Base-by-base conservation (phyloP, 768 basidiomycete genomes). In the Lyophyllum shimeji region DNA sequence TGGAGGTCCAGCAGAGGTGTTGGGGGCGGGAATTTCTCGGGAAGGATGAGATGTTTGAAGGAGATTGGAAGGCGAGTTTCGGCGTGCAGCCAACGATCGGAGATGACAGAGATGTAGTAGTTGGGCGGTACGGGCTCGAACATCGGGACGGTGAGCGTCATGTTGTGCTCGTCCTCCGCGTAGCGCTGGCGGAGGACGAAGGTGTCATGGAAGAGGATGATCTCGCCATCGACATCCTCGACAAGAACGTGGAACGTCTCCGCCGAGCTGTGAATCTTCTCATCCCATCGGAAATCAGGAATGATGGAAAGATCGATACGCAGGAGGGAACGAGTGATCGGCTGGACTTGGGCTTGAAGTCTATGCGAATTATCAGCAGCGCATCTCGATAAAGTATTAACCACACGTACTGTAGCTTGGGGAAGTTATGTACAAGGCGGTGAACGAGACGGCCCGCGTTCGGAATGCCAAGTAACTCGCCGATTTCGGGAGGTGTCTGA, bases 271-370 rank as follows among this genome's bases (percentile, higher is more conserved):
- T 98, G 96, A 6, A 95, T 83, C 69, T 93, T 93, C 64, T 94
- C 92, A 34, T 98, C 95, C 97, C 97, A 99, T 44, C 89, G 83
- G 84, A 98, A 99, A 67, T 98, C 97, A n/a, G 97, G 95, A 2
- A 86, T 84, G 67, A 99, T 95, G 2, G 93, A 93, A 15, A 99
- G 74, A 60, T 98, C 96, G 53, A 98, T 88, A 31, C 93, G 86
- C 13, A 99, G 82, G 13, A 98, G 83, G 0, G 93, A 91, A 9
- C 95, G 87, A 0, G 97, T 98, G 65, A 99, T 94, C 0, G 96
- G 97, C 63, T 97, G 93, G 0, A 98, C 96, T 66, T 97, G 93
- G 0, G 97, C 96, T 69, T 96, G 90, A 12, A 99, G 75, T 63
- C 89, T 92, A 53, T 37, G 48, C 3, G 20, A 34, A 42, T 23